Percentiles rank a stretch among this genome's conserved stretches.
These are phyloP conservation scores for Sarocladium strictum DNA, from an alignment of 2,329 filamentous ascomycete species.

Conservation along the genomic window DNA sequence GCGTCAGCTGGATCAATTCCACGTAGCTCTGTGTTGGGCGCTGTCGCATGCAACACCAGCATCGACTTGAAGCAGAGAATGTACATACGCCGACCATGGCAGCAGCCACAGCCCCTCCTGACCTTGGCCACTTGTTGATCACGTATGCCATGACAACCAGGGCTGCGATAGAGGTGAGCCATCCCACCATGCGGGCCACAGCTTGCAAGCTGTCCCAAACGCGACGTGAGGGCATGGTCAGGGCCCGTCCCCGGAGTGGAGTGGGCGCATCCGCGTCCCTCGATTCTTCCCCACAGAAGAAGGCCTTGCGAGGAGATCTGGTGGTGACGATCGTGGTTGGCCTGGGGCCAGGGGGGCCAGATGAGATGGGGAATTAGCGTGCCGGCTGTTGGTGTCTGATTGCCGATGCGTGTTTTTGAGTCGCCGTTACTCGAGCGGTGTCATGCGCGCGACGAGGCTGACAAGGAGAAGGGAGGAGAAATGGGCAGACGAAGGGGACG, in stretches of 20 bases:
- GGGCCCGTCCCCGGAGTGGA: background rate
- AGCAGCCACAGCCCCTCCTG: slow-evolving; percentile 22
- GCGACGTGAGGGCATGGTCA: slow-evolving; percentile 1
- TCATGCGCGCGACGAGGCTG: too few species aligned
- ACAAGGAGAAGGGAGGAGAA: background rate
- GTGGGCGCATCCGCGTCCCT: slow-evolving; percentile 1
- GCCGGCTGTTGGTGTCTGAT: too few species aligned
- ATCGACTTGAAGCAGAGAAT: too few species aligned
- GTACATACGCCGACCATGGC: slow-evolving; percentile 26
- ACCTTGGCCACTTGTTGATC: slow-evolving; percentile 24
- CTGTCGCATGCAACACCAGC: too few species aligned
- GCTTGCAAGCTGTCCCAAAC: slow-evolving; percentile 17
- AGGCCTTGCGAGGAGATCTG: background rate
- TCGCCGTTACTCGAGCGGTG: too few species aligned
- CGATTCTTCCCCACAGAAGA: background rate
- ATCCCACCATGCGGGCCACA: slow-evolving; percentile 21
- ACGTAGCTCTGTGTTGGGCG: too few species aligned
- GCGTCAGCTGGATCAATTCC: background rate
- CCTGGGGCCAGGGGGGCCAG: too few species aligned
- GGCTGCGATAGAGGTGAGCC: slow-evolving; percentile 24
- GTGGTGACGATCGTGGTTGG: background rate
- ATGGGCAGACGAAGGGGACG: background rate
- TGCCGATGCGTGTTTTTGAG: too few species aligned
- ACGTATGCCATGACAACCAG: slow-evolving; percentile 26
- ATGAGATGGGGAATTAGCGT: too few species aligned